These are phyloP conservation scores for Oenanthe javanica DNA, from an alignment of 140 eudicot genomes.

Conservation along the genomic window DNA sequence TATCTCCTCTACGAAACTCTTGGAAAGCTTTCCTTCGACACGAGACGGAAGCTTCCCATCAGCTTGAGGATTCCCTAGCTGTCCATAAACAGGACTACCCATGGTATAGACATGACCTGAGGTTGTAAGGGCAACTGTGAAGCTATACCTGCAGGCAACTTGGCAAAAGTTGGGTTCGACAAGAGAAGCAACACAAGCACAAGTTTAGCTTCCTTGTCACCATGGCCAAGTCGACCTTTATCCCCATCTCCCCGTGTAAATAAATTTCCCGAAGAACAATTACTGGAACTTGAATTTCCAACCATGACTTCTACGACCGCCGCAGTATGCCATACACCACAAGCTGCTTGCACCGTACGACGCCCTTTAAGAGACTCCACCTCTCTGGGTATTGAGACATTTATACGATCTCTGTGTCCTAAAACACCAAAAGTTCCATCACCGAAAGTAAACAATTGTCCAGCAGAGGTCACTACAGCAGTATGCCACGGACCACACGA, in stretches of 20 bases:
- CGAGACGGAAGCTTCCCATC: constrained; percentile 87
- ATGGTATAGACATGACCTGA: constrained; percentile 87
- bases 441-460: constrained; percentile 91
- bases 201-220: constrained; percentile 88
- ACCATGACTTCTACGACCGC: constrained; percentile 97
- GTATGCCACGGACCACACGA: constrained; percentile 98
- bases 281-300: constrained; percentile 84
- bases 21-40: constrained; percentile 72
- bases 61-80: constrained; percentile 83
- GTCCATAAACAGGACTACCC: constrained; percentile 98
- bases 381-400: constrained; percentile 80
- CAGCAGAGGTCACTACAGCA: constrained; percentile 94
- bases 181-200: constrained; percentile 96
- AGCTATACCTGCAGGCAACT: constrained; percentile 91
- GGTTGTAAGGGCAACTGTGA: constrained; percentile 91
- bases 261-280: constrained; percentile 79
- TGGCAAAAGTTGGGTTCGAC: constrained; percentile 94
- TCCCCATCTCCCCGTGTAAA: constrained; percentile 99
- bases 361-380: constrained; percentile 92
- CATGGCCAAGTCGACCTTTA: constrained; percentile 89
- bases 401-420: constrained; percentile 79
- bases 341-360: constrained; percentile 78
- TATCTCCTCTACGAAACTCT: constrained; percentile 88
- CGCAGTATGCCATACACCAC: constrained; percentile 99
- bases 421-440: constrained; percentile 96